phyloP scores from a whole-genome alignment of 176 grass and related monocot species.

The Chloris gayana region DNA sequence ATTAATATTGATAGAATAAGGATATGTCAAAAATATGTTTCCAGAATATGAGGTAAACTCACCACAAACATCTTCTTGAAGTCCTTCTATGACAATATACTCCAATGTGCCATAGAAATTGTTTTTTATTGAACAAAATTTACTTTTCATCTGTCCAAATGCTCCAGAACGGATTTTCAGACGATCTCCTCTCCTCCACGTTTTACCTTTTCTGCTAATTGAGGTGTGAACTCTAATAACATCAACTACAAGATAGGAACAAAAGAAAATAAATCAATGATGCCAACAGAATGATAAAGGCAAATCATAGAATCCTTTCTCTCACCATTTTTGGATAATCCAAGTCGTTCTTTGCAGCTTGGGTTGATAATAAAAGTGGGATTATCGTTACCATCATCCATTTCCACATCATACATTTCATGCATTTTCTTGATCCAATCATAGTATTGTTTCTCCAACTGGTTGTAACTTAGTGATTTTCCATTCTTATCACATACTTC shows the following conservation, averaged over 20 bases:
- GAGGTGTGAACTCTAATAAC: constrained; percentile 53
- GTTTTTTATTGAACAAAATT: constrained; percentile 25
- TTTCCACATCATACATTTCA: constrained; percentile 57
- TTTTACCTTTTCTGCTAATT: constrained; percentile 48
- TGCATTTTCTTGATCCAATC: constrained; percentile 60
- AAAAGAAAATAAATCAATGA: not conserved
- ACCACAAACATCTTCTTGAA: constrained; percentile 57
- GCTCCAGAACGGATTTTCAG: constrained; percentile 47
- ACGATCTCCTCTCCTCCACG: constrained; percentile 52
- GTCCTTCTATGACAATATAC: constrained; percentile 56
- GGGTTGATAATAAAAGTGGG: constrained; percentile 46
- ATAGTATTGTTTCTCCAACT: constrained; percentile 46
- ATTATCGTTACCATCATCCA: constrained; percentile 45
- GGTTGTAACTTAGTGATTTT: constrained; percentile 30
- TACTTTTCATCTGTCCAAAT: constrained; percentile 23
- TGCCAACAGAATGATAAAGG: not conserved
- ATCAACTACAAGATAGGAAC: constrained; percentile 14
- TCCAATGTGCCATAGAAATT: constrained; percentile 51
- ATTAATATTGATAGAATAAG: not conserved
- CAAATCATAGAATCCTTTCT: not conserved
- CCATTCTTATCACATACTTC: constrained; percentile 29
- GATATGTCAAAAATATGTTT: not conserved
- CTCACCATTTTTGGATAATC: constrained; percentile 56
- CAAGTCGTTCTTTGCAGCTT: constrained; percentile 46
- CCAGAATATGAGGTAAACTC: constrained; percentile 30